Conservation (phyloP, 2,329 filamentous ascomycete species). For the Aschersonia sp. region DNA sequence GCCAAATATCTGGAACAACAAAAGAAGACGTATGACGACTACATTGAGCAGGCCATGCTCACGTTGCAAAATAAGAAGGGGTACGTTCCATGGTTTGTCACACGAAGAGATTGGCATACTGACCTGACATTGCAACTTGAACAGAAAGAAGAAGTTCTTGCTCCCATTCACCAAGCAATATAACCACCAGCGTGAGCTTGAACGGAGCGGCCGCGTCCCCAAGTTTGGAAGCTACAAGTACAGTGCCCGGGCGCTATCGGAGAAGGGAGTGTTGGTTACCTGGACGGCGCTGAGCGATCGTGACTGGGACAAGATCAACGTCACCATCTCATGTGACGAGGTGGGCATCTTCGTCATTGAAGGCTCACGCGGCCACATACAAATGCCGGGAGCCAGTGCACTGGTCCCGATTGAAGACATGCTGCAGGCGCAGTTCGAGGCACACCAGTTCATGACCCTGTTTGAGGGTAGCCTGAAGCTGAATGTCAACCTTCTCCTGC, state of each 20-base stretch:
- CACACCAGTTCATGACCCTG: constrained; percentile 88
- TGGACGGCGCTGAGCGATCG: constrained; percentile 74
- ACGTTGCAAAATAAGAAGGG: constrained; percentile 95
- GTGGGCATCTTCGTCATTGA: constrained; percentile 91
- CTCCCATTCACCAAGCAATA: constrained; percentile 97
- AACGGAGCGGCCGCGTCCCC: constrained; percentile 81
- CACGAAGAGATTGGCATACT: neutral
- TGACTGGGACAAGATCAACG: constrained; percentile 83
- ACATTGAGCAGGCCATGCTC: constrained; percentile 96
- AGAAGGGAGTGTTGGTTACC: constrained; percentile 88
- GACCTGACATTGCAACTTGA: neutral
- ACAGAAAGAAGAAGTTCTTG: constrained; percentile 77
- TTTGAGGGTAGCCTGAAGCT: constrained; percentile 77
- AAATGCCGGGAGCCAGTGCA: constrained; percentile 86
- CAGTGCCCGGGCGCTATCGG: constrained; percentile 71
- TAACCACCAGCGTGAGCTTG: constrained; percentile 93
- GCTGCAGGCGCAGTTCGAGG: constrained; percentile 92
- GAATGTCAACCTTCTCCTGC: constrained; percentile 93
- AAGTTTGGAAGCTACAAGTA: constrained; percentile 99
- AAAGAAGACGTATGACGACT: constrained; percentile 95
- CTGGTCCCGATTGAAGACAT: constrained; percentile 84
- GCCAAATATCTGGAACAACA: constrained; percentile 88
- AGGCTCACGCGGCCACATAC: constrained; percentile 80
- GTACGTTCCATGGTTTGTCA: constrained; percentile 27
- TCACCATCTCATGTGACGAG: constrained; percentile 88